These are phyloP conservation scores for Eutypella sp. DNA, from an alignment of 2,329 filamentous ascomycete genomes.

Conservation along the genomic window DNA sequence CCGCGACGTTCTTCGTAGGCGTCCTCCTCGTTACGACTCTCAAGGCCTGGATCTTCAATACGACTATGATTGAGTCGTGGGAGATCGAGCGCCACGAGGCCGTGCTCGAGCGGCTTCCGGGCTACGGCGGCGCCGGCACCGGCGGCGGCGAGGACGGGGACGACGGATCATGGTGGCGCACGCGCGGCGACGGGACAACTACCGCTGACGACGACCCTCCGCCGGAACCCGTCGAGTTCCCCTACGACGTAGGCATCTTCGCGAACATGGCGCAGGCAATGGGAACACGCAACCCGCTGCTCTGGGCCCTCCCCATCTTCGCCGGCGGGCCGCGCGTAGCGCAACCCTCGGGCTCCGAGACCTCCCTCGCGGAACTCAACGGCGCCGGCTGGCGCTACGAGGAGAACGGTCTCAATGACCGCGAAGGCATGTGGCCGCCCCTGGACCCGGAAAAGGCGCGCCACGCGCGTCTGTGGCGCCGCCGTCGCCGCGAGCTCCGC, in stretches of 20 bases:
- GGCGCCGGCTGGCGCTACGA: conserved; percentile 58
- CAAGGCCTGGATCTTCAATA: conserved; percentile 61
- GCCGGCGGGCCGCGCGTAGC: conserved; percentile 44
- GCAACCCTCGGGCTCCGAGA: conserved; percentile 7
- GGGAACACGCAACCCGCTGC: conserved; percentile 60
- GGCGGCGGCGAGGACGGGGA: conserved; percentile 27
- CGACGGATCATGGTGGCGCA: conserved; percentile 29
- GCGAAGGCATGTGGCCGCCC: conserved; percentile 57
- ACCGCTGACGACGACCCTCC: too few species aligned
- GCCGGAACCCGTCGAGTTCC: conserved; percentile 68
- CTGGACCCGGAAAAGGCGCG: conserved; percentile 57
- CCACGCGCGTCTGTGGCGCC: conserved; percentile 29
- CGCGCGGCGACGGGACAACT: conserved; percentile 23
- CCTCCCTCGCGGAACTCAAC: conserved; percentile 6
- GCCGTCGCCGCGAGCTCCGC: conserved; percentile 29
- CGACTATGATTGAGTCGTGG: conserved; percentile 79
- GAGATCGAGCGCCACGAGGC: conserved; percentile 61
- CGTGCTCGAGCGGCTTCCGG: conserved; percentile 42
- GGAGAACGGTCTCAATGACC: conserved; percentile 73
- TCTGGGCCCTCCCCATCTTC: conserved; percentile 69
- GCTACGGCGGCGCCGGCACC: conserved; percentile 34
- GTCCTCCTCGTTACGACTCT: conserved; percentile 62
- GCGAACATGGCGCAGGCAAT: conserved; percentile 70
- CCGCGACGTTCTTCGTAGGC: conserved; percentile 56
- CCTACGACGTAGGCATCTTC: conserved; percentile 75